A percentile compares a stretch with the other conserved stretches of the same genome.
These are phyloP conservation scores for Saururus chinensis DNA, from an alignment of 164 flowering plant genomes.

Conservation along the genomic window DNA sequence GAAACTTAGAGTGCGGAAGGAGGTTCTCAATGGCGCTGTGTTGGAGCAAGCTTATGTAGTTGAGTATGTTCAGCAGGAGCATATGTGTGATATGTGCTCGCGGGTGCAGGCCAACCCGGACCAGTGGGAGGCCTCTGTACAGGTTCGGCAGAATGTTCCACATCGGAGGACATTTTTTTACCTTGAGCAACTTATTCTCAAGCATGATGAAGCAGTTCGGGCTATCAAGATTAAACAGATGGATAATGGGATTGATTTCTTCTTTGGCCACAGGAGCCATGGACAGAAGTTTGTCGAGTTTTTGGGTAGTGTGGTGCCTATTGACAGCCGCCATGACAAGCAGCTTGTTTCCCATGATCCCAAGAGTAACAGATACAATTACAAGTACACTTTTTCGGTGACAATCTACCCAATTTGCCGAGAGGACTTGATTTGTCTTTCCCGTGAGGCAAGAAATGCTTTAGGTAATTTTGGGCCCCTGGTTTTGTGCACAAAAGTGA, in stretches of 20 bases:
- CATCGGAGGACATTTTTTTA: constrained; percentile 58
- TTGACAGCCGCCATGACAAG: constrained; percentile 33
- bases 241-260: constrained; percentile 57
- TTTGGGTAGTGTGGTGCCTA: constrained; percentile 42
- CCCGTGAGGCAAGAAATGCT: constrained; percentile 35
- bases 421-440: constrained; percentile 58
- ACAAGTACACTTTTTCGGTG: constrained; percentile 55
- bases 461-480: constrained; percentile 60
- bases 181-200: constrained; percentile 56
- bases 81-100: constrained; percentile 50
- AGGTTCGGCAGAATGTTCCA: constrained; percentile 51
- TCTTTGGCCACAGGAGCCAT: constrained; percentile 48
- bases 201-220: constrained; percentile 48
- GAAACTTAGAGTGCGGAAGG: constrained; percentile 44
- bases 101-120: constrained; percentile 57
- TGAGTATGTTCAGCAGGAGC: constrained; percentile 54
- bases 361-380: constrained; percentile 45
- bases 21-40: constrained; percentile 47
- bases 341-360: constrained; percentile 52
- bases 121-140: constrained; percentile 63
- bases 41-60: constrained; percentile 45
- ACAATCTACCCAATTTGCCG: constrained; percentile 56
- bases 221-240: constrained; percentile 50
- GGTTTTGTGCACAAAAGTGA: constrained; percentile 56
- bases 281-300: constrained; percentile 49